Percentiles rank a stretch among this genome's conserved stretches.
These are phyloP conservation scores for Eucalyptus globulus DNA, from an alignment of 345 rosid species.

Conservation along the genomic window DNA sequence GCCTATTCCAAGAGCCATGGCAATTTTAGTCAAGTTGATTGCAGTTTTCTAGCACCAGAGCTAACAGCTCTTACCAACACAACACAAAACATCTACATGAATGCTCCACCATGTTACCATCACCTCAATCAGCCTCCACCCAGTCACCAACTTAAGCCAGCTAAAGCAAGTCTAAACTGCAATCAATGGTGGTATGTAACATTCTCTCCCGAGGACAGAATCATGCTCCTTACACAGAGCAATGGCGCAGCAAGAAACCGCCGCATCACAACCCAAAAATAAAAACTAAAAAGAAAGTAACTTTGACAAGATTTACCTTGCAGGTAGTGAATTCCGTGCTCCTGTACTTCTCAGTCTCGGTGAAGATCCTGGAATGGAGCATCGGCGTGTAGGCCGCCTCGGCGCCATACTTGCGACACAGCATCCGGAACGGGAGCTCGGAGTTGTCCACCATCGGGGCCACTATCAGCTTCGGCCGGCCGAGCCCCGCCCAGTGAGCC, in stretches of 20 bases:
- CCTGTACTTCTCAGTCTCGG: slow-evolving; percentile 71
- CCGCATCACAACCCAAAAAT: accelerated
- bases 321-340: slow-evolving; percentile 80
- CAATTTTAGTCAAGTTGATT: background rate
- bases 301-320: slow-evolving; percentile 19
- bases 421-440: slow-evolving; percentile 93
- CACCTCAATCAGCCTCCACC: background rate
- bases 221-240: background rate
- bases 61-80: background rate
- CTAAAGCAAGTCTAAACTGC: background rate
- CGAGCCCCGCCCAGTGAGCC: slow-evolving; percentile 76
- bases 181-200: background rate
- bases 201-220: background rate
- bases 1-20: background rate
- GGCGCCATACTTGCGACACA: slow-evolving; percentile 87
- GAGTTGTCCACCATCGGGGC: slow-evolving; percentile 99
- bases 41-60: background rate
- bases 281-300: accelerated
- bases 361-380: slow-evolving; percentile 86
- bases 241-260: background rate
- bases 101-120: background rate
- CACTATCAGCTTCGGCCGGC: slow-evolving; percentile 65
- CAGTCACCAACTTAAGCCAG: background rate
- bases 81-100: background rate
- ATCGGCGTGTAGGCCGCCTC: slow-evolving; percentile 90